These are phyloP conservation scores for Polyporus arcularius DNA, from an alignment of 768 basidiomycete genomes.

Conservation along the genomic window DNA sequence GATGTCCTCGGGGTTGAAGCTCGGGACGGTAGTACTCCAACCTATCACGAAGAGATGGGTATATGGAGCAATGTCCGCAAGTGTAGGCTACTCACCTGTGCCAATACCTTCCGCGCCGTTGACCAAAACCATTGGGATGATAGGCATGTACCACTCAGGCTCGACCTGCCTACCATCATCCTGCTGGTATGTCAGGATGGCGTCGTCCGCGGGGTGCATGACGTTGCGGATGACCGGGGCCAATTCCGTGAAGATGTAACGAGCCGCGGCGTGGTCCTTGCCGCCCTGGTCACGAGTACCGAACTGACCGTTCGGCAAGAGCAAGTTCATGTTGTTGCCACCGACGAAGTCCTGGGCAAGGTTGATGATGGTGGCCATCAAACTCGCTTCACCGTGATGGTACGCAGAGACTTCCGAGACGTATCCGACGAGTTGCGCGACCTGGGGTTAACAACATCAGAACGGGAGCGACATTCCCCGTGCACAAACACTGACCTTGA, in stretches of 20 bases:
- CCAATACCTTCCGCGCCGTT: constrained; percentile 99
- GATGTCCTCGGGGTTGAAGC: constrained; percentile 90
- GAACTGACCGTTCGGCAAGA: constrained; percentile 90
- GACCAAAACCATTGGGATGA: constrained; percentile 84
- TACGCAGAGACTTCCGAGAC: constrained; percentile 93
- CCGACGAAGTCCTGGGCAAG: constrained; percentile 95
- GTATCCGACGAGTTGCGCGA: constrained; percentile 94
- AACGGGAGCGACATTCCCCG: neutral
- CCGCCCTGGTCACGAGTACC: constrained; percentile 93
- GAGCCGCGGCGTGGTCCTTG: constrained; percentile 93
- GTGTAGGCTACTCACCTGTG: constrained; percentile 59
- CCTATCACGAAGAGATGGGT: constrained; percentile 45
- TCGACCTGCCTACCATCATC: constrained; percentile 89
- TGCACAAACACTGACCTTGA: constrained; percentile 60
- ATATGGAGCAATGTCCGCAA: neutral
- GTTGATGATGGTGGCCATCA: constrained; percentile 88
- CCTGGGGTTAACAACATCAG: constrained; percentile 41
- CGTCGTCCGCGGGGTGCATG: constrained; percentile 84
- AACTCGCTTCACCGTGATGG: constrained; percentile 92
- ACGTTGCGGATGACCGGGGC: constrained; percentile 71
- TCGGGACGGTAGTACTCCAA: constrained; percentile 93
- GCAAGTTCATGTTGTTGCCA: constrained; percentile 90
- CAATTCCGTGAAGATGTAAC: constrained; percentile 92
- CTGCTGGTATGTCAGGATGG: constrained; percentile 71
- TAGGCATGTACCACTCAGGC: constrained; percentile 92